Conservation (phyloP, 768 basidiomycete genomes). For the Tephrocybe sp. region DNA sequence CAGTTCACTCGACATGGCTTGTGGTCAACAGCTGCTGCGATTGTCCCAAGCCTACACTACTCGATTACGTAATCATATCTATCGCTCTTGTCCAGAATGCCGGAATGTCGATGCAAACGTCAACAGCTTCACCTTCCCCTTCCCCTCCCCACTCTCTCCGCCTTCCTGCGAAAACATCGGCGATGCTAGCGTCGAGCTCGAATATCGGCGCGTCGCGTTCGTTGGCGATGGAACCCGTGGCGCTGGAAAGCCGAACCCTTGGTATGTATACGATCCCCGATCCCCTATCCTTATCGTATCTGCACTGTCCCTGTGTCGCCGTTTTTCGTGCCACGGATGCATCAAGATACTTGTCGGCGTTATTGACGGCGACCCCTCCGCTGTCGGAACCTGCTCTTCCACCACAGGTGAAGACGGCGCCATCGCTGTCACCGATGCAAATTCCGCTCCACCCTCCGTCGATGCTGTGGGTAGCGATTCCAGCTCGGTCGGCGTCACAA, state of each 20-base stretch:
- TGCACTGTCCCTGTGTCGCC: neutral
- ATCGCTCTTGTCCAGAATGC: neutral
- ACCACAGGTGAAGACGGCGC: neutral
- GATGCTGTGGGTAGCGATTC: neutral
- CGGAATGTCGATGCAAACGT: slow-evolving; percentile 15
- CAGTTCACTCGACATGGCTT: slow-evolving; percentile 69
- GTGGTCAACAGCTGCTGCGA: slow-evolving; percentile 3
- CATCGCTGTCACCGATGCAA: neutral
- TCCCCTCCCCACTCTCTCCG: neutral
- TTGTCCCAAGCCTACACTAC: neutral
- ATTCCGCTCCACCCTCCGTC: neutral
- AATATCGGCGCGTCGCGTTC: slow-evolving; percentile 5
- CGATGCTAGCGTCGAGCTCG: slow-evolving; percentile 15
- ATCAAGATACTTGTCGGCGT: slow-evolving; percentile 13
- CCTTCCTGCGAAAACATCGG: slow-evolving; percentile 5
- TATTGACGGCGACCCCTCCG: neutral
- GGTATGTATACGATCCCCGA: slow-evolving; percentile 4
- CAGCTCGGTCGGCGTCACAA: neutral
- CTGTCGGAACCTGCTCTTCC: neutral
- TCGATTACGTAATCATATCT: slow-evolving; percentile 13
- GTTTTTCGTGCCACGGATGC: slow-evolving; percentile 17
- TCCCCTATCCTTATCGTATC: slow-evolving; percentile 1
- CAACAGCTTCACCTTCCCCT: slow-evolving; percentile 6
- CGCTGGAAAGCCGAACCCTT: slow-evolving; percentile 10
- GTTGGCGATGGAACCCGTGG: slow-evolving; percentile 11